A percentile compares a stretch with the other conserved stretches of the same genome.
These are phyloP conservation scores for Fusarium nodosum DNA, from an alignment of 2,329 filamentous ascomycete species.

Conservation along the genomic window DNA sequence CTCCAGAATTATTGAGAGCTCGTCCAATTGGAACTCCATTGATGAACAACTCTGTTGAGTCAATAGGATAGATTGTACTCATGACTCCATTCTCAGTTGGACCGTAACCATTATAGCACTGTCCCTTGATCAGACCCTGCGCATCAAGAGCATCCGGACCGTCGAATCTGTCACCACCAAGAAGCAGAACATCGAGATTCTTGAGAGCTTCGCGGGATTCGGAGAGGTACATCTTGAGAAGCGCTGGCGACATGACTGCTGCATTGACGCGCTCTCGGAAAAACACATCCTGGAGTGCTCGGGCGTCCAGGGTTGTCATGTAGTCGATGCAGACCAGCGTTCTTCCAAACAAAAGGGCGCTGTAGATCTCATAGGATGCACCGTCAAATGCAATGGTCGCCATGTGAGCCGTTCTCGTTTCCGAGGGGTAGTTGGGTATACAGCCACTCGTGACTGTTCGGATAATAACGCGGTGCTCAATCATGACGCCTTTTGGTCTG, in stretches of 20 bases:
- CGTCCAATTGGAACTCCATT: slow-evolving; percentile 46
- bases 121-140: neutral
- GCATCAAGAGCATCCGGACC: slow-evolving; percentile 14
- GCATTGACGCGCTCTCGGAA: slow-evolving; percentile 11
- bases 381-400: slow-evolving; percentile 43
- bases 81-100: slow-evolving; percentile 44
- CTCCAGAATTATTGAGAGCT: slow-evolving; percentile 43
- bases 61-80: slow-evolving; percentile 33
- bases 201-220: slow-evolving; percentile 10
- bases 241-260: slow-evolving; percentile 18
- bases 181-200: slow-evolving; percentile 18
- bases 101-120: slow-evolving; percentile 39
- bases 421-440: neutral
- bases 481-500: slow-evolving; percentile 63
- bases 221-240: slow-evolving; percentile 35
- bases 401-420: slow-evolving; percentile 27
- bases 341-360: slow-evolving; percentile 40
- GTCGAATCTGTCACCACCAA: slow-evolving; percentile 37
- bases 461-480: slow-evolving; percentile 40
- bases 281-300: slow-evolving; percentile 25
- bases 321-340: slow-evolving; percentile 40
- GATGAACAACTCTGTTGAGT: neutral
- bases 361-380: slow-evolving; percentile 39
- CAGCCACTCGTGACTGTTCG: slow-evolving; percentile 26
- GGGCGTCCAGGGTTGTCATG: slow-evolving; percentile 21